phyloP scores from a whole-genome alignment of 345 rosid genomes.

The Kernera saxatilis region DNA sequence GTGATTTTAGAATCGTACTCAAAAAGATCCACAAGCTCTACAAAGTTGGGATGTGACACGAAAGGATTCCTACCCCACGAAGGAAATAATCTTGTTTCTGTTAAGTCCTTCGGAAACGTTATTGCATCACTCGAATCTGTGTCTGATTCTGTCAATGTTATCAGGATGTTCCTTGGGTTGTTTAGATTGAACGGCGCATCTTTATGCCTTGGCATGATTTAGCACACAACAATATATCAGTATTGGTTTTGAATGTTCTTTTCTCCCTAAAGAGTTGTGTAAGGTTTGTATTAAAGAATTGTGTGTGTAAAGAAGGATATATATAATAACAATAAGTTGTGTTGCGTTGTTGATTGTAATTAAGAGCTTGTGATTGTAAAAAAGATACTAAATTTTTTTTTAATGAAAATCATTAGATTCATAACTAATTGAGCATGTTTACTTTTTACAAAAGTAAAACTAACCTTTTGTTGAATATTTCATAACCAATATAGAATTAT shows the following conservation, averaged over 20 bases:
- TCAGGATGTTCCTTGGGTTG: not conserved
- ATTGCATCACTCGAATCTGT: not conserved
- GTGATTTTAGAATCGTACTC: not conserved
- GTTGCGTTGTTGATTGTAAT: not conserved
- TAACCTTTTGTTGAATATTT: no score
- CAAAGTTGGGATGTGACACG: not conserved
- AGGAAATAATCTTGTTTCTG: not conserved
- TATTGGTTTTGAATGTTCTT: no score
- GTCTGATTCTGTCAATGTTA: constrained; percentile 1
- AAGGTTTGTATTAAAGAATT: no score
- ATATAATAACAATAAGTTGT: not conserved
- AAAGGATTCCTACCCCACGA: not conserved
- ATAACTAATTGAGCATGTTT: no score
- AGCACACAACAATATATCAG: not conserved
- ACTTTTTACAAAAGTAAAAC: no score
- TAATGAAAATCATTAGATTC: not conserved
- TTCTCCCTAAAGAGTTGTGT: no score
- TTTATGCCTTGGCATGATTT: not conserved
- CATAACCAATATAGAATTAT: no score
- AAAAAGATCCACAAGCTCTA: not conserved
- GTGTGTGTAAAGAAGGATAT: not conserved
- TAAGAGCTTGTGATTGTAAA: not conserved
- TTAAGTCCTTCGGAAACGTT: not conserved
- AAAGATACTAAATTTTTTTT: not conserved
- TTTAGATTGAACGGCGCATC: not conserved